Conservation (phyloP, 257 asterid species). For the Solanum piurae region DNA sequence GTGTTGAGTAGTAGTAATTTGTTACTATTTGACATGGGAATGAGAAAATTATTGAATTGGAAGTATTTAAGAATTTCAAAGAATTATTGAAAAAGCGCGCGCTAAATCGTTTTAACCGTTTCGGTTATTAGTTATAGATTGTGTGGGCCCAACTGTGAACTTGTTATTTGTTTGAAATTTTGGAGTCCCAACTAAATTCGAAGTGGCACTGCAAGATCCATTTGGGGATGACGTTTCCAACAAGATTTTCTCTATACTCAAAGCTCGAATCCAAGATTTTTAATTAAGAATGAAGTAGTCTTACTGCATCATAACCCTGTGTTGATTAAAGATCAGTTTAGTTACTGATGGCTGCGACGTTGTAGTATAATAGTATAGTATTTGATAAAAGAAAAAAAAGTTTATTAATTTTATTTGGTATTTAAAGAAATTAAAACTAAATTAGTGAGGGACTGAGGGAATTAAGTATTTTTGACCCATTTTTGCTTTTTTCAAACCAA, state of each 20-base stretch:
- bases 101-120: not conserved
- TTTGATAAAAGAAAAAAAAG: not conserved
- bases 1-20: not conserved
- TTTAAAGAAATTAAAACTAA: not conserved
- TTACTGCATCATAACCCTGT: too few species aligned
- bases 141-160: not conserved
- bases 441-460: not conserved
- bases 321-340: not conserved
- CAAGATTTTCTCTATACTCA: too few species aligned
- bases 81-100: too few species aligned
- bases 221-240: too few species aligned
- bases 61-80: not conserved
- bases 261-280: too few species aligned
- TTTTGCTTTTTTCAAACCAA: not conserved
- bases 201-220: too few species aligned
- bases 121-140: not conserved
- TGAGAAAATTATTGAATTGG: not conserved
- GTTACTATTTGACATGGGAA: not conserved
- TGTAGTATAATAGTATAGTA: too few species aligned
- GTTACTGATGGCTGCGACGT: too few species aligned
- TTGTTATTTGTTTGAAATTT: too few species aligned
- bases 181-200: too few species aligned
- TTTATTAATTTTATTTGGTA: not conserved
- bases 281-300: too few species aligned
- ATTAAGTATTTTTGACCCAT: not conserved